Evolutionary conservation across 352 stramenopile genomes (phyloP).

Genomic region (Phytophthora ohioensis): DNA sequence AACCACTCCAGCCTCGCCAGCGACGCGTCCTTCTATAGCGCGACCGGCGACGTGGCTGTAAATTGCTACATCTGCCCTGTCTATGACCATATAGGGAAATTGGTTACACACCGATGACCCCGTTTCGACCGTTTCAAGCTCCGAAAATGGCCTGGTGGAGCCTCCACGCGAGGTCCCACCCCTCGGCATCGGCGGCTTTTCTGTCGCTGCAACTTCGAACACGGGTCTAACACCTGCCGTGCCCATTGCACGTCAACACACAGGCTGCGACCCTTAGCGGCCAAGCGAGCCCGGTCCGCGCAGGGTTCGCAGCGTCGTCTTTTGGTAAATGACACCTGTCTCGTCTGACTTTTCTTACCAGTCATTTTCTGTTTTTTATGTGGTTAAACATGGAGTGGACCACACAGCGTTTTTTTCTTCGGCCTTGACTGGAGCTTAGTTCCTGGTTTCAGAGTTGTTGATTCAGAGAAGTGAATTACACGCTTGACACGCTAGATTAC

Average conservation of each 20-base stretch:
- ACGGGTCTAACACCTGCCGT: background rate
- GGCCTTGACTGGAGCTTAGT: too few species aligned
- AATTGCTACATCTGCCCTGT: too few species aligned
- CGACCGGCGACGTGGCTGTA: background rate
- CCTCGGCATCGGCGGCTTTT: conserved; percentile 1
- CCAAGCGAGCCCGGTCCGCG: background rate
- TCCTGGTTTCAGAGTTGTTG: too few species aligned
- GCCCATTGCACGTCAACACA: background rate
- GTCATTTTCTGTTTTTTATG: too few species aligned
- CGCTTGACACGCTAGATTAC: too few species aligned
- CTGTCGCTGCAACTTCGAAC: conserved; percentile 3
- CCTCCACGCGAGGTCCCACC: background rate
- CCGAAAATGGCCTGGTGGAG: background rate
- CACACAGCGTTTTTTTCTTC: too few species aligned
- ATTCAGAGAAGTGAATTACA: too few species aligned
- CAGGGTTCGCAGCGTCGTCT: background rate
- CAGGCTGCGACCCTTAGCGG: background rate
- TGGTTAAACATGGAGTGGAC: too few species aligned
- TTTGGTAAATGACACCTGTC: background rate
- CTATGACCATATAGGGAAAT: background rate
- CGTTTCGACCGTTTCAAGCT: background rate
- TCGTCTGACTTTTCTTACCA: too few species aligned
- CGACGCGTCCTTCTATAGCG: conserved; percentile 17
- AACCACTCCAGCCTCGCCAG: conserved; percentile 20
- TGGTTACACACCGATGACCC: conserved; percentile 3